Conservation (phyloP, 495 filamentous ascomycete species). For the Wilcoxina mikolae region DNA sequence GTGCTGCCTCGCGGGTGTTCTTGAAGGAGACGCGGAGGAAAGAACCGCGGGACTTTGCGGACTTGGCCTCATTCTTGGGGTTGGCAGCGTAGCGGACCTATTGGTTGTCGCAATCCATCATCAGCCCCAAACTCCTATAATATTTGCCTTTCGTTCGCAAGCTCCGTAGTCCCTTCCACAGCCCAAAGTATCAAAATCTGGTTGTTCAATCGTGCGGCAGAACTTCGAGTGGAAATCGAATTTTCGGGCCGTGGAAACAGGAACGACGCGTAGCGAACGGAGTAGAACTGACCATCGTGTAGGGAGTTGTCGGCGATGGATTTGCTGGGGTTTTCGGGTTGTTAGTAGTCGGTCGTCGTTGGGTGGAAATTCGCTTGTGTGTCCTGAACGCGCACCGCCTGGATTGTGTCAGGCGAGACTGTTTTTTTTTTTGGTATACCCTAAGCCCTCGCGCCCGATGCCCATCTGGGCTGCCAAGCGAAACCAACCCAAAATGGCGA, state of each 20-base stretch:
- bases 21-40: constrained; percentile 99
- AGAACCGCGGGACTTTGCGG: constrained; percentile 88
- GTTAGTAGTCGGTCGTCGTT: constrained; percentile 8
- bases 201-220: neutral
- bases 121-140: constrained; percentile 5
- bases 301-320: constrained; percentile 6
- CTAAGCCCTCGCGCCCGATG: neutral
- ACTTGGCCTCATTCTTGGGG: constrained; percentile 75
- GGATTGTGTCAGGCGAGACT: constrained; percentile 1
- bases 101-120: neutral
- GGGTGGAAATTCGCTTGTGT: constrained; percentile 5
- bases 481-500: neutral
- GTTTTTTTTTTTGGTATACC: constrained; percentile 1
- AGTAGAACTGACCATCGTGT: constrained; percentile 10
- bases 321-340: constrained; percentile 4
- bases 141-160: neutral
- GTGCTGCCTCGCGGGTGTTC: constrained; percentile 98
- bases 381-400: neutral
- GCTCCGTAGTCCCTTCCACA: constrained; percentile 1
- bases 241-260: constrained; percentile 1
- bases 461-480: neutral
- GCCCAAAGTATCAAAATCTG: neutral
- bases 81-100: constrained; percentile 97
- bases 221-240: constrained; percentile 3
- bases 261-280: neutral